Base-by-base conservation (phyloP, 305 asterid genomes). In the Plantago rigida region DNA sequence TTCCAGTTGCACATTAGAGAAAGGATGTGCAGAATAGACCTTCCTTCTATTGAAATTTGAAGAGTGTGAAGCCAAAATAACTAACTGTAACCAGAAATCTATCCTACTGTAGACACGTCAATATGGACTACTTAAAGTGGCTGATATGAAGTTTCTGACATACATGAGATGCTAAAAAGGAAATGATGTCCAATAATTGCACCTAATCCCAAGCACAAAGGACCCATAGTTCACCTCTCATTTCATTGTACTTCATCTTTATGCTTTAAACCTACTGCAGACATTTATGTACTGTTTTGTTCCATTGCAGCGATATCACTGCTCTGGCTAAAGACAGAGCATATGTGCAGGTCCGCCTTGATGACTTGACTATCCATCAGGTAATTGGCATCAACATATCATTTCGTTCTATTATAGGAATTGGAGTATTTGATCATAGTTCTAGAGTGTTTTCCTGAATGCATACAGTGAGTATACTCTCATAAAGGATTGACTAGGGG, bases 301-400 rank as follows among this genome's bases (percentile, higher is more conserved):
- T 72, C 49, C 66, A 39, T 48, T 73, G 69, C 90, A 91, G 98
- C 73, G 98, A 91, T 78, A 91, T 91, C 77, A 91, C 95, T 56
- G 73, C 87, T 68, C 75, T 86, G 92, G 98, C 96, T 15, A 85
- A 87, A 73, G 94, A 88, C 93, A 86, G 76, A 64, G 76, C 84
- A 47, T 91, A 86, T 55, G 68, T 89, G 0, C 94, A 77, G 75
- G 77, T 88, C 70, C 82, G 82, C 72, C 92, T 91, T 54, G 96
- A 91, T 29, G 95, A 88, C 71, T 84, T 79, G 72, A 80, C 86
- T 60, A 80, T 91, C 73, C 94, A 82, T 73, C 90, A 84, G 87
- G 97, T 85, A 13, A 28, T 28, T 53, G 11, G 26, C 22, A 53
- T 28, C 19, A 53, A 53, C 28, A 13, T 36, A 36, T 36, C 44